Evolutionary conservation across 192 early-diverging fungal species (phyloP), one percentile per base, ranked within the genome.

Genomic region (Backusella westeae): DNA sequence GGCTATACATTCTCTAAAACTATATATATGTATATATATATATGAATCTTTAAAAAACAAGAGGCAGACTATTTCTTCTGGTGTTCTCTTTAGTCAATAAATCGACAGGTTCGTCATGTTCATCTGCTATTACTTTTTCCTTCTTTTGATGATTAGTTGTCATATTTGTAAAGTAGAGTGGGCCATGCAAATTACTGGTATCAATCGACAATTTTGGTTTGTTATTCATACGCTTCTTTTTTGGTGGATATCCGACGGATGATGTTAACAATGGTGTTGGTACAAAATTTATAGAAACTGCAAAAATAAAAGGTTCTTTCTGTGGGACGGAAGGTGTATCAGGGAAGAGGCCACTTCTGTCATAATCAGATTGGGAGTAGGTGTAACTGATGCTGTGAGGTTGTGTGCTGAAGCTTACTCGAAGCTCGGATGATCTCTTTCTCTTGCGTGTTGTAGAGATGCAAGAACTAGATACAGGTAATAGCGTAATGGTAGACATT

Each of bases 131-230:
- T 14, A 36, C 9, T 36, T 49, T 53, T 53, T 67, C 19, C 42
- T 78, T 78, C 35, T 73, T 78, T 39, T 78, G 70, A 46, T 78
- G 77, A 17, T 78, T 73, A 34, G 77, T 78, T 23, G 77, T 73
- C 69, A 78, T 66, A 6, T 67, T 67, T 23, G 77, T 78, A 68
- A 78, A 78, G 12, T 68, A 78, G 4, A 78, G 49, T 36, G 77
- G 77, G 0, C 77, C 77, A 36, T 69, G 75, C n/a, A 78, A 32
- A 52, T 53, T 73, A 34, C 69, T 72, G 36, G 77, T 78, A 52
- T 78, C 77, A 46, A 78, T 78, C 15, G 77, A 67, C 14, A 78
- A 46, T 39, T 69, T 78, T 14, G 77, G 77, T 53, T 72, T 42
- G 35, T 41, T 63, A 9, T 69, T 67, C n/a, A 34, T 42, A 17